A percentile compares a stretch with the other conserved stretches of the same genome.
Evolutionary conservation across 805 yeast species (phyloP).

Genomic region (Spathaspora passalidarum): DNA sequence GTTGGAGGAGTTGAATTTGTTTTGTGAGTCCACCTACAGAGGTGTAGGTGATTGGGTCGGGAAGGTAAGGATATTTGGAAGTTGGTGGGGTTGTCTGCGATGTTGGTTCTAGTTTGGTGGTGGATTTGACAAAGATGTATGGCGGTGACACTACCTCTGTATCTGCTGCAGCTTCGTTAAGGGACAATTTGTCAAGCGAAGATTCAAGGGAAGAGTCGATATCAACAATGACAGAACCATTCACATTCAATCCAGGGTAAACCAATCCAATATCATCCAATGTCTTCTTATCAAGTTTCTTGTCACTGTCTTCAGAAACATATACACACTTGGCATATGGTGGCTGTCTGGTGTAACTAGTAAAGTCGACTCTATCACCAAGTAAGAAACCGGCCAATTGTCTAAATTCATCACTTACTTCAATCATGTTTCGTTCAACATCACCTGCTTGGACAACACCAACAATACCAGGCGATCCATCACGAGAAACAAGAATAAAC

Average conservation of each 20-base stretch:
- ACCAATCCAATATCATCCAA: conserved; percentile 57
- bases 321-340: conserved; percentile 19
- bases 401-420: conserved; percentile 24
- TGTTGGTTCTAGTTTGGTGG: conserved; percentile 1
- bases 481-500: conserved; percentile 43
- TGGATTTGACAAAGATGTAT: conserved; percentile 33
- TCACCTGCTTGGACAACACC: conserved; percentile 1
- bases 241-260: conserved; percentile 50
- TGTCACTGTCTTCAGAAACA: not conserved
- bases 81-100: conserved; percentile 14
- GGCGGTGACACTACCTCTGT: conserved; percentile 43
- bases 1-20: conserved; percentile 58
- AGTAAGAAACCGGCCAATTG: conserved; percentile 40
- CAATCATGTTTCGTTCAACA: conserved; percentile 26
- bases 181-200: conserved; percentile 29
- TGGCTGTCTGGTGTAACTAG: conserved; percentile 49
- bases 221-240: conserved; percentile 26
- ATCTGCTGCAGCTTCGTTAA: conserved; percentile 18
- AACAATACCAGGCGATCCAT: conserved; percentile 28
- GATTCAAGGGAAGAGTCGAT: conserved; percentile 31
- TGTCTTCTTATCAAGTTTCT: conserved; percentile 29
- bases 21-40: conserved; percentile 75
- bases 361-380: conserved; percentile 47
- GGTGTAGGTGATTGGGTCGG: conserved; percentile 43
- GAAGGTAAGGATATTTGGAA: conserved; percentile 41